Evolutionary conservation across 441 rosid species (phyloP).

Genomic region (Populus tomentosa): DNA sequence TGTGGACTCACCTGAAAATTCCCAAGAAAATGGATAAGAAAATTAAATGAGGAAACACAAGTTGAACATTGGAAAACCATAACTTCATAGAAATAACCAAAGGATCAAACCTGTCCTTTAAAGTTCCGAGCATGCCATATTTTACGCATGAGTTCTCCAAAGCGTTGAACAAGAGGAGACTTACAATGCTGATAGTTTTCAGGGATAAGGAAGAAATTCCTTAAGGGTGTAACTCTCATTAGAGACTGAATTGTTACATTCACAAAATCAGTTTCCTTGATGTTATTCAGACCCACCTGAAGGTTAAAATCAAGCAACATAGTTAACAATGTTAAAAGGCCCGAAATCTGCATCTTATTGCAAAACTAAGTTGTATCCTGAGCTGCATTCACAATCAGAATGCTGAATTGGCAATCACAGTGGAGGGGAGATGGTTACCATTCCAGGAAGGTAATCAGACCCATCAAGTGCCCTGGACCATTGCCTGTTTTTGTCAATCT

Average conservation of each 20-base stretch:
- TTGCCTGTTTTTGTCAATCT: constrained; percentile 73
- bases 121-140: constrained; percentile 97
- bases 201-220: constrained; percentile 92
- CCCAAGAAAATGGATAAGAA: not conserved
- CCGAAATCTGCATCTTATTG: no score
- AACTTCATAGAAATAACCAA: constrained; percentile 1
- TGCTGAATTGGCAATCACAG: no score
- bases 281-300: constrained; percentile 95
- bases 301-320: constrained; percentile 11
- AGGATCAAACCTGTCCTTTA: constrained; percentile 84
- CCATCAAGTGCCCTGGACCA: constrained; percentile 99
- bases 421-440: constrained; percentile 37
- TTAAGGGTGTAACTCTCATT: constrained; percentile 91
- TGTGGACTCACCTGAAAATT: constrained; percentile 88
- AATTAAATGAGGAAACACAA: constrained; percentile 11
- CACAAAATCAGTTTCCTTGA: constrained; percentile 93
- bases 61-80: constrained; percentile 3
- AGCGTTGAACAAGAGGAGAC: constrained; percentile 92
- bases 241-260: constrained; percentile 96
- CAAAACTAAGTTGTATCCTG: not conserved
- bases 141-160: constrained; percentile 91
- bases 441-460: constrained; percentile 97
- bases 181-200: constrained; percentile 77
- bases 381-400: no score
- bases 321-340: not conserved